Evolutionary conservation across 768 basidiomycete genomes (phyloP).

Genomic region (Mycena rebaudengoi): DNA sequence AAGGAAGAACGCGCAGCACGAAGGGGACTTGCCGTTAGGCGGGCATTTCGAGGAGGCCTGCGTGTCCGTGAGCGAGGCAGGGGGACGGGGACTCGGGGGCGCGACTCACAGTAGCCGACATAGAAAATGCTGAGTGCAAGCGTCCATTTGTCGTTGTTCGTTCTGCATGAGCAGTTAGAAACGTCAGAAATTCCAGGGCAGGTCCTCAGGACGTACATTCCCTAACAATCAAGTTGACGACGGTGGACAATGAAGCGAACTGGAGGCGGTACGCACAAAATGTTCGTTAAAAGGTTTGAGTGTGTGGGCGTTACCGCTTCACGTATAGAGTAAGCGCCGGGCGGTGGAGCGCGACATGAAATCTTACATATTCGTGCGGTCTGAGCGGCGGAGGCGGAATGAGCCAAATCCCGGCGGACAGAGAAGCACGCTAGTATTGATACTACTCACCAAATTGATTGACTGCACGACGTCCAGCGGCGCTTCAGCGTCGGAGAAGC

Average conservation of each 20-base stretch:
- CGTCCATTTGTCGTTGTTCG: conserved; percentile 64
- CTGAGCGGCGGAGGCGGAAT: conserved; percentile 41
- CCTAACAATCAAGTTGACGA: conserved; percentile 38
- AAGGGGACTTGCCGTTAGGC: conserved; percentile 54
- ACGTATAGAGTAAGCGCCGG: conserved; percentile 27
- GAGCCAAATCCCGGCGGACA: background rate
- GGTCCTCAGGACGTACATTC: conserved; percentile 36
- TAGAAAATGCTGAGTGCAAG: conserved; percentile 66
- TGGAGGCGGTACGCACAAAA: conserved; percentile 50
- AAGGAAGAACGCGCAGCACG: background rate
- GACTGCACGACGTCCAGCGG: conserved; percentile 39
- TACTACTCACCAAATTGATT: conserved; percentile 54
- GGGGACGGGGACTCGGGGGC: background rate
- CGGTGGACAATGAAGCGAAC: background rate
- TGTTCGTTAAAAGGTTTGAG: conserved; percentile 60
- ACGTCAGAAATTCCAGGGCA: background rate
- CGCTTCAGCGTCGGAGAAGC: conserved; percentile 26
- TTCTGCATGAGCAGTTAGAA: conserved; percentile 25
- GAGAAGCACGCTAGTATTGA: no score
- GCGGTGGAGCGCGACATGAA: background rate
- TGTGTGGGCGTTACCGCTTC: conserved; percentile 63
- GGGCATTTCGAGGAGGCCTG: conserved; percentile 65
- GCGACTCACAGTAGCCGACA: conserved; percentile 66
- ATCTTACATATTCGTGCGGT: conserved; percentile 64
- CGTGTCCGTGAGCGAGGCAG: background rate